Conservation (phyloP, 805 yeast genomes). For the Candida ovalis region DNA sequence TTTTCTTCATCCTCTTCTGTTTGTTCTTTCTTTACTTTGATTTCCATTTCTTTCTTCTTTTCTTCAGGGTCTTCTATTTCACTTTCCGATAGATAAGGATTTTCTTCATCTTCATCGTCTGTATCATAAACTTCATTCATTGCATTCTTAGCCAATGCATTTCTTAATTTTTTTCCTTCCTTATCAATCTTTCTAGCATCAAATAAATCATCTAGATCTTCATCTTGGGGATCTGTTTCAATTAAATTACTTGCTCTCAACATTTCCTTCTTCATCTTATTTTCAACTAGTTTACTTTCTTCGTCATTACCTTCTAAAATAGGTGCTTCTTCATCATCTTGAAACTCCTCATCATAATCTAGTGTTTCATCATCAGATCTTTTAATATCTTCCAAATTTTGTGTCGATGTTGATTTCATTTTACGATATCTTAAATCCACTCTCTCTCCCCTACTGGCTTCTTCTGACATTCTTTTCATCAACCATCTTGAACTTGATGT, state of each 20-base stretch:
- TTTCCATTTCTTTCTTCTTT: slow-evolving; percentile 28
- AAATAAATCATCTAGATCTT: slow-evolving; percentile 66
- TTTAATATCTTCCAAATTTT: slow-evolving; percentile 34
- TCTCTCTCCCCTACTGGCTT: slow-evolving; percentile 52
- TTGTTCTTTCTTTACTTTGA: slow-evolving; percentile 33
- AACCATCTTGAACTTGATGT: slow-evolving; percentile 87
- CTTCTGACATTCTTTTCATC: slow-evolving; percentile 81
- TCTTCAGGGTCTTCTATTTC: slow-evolving; percentile 55
- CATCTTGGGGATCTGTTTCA: slow-evolving; percentile 60
- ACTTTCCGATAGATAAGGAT: slow-evolving; percentile 77
- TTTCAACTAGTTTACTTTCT: slow-evolving; percentile 86
- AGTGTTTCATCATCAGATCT: slow-evolving; percentile 83
- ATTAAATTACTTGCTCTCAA: slow-evolving; percentile 71
- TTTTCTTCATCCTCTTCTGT: slow-evolving; percentile 32
- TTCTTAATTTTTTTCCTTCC: slow-evolving; percentile 83
- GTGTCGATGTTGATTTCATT: slow-evolving; percentile 37
- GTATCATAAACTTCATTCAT: slow-evolving; percentile 85
- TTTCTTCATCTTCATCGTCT: slow-evolving; percentile 67
- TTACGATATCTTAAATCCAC: slow-evolving; percentile 47
- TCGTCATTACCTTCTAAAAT: slow-evolving; percentile 95
- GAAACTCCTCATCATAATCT: slow-evolving; percentile 95
- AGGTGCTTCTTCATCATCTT: slow-evolving; percentile 98
- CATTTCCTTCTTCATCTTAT: slow-evolving; percentile 80
- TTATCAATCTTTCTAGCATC: slow-evolving; percentile 74
- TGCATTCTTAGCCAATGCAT: slow-evolving; percentile 80